Percentiles rank a stretch among this genome's conserved stretches.
These are phyloP conservation scores for Puccinia novopanici DNA, from an alignment of 1,284 basidiomycete genomes.

Conservation along the genomic window DNA sequence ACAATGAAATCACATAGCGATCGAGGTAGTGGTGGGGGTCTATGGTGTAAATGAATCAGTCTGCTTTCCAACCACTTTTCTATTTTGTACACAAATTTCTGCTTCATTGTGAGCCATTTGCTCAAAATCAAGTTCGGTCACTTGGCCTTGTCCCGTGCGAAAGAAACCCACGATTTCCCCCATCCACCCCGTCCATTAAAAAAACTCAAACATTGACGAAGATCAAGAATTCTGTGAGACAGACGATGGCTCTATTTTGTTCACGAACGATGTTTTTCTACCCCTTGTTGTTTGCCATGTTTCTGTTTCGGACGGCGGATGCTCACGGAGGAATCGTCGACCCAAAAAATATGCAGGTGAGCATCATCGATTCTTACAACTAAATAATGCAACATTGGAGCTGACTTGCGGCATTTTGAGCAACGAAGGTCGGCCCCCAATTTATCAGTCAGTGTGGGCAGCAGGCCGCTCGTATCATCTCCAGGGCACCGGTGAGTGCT, in stretches of 20 bases:
- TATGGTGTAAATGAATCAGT: no score
- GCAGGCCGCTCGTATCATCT: background rate
- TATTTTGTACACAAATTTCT: background rate
- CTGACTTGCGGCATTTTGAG: background rate
- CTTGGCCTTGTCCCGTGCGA: background rate
- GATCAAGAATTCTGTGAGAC: background rate
- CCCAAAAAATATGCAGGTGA: constrained; percentile 3
- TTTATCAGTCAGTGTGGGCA: background rate
- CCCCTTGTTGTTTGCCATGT: background rate
- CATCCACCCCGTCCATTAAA: background rate
- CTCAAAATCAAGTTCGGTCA: background rate
- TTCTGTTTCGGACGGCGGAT: constrained; percentile 1
- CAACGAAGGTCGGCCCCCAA: background rate
- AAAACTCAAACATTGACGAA: background rate
- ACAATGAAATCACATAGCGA: no score
- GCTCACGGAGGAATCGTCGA: constrained; percentile 10
- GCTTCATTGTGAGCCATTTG: background rate
- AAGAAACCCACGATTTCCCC: background rate
- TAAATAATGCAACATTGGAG: background rate
- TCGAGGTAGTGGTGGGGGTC: no score
- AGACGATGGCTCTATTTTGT: background rate
- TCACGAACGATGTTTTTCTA: background rate
- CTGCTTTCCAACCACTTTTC: background rate
- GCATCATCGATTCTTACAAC: background rate
- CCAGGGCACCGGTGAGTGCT: background rate